Conservation (phyloP, 106 monocot genomes). For the Agapanthus africanus region DNA sequence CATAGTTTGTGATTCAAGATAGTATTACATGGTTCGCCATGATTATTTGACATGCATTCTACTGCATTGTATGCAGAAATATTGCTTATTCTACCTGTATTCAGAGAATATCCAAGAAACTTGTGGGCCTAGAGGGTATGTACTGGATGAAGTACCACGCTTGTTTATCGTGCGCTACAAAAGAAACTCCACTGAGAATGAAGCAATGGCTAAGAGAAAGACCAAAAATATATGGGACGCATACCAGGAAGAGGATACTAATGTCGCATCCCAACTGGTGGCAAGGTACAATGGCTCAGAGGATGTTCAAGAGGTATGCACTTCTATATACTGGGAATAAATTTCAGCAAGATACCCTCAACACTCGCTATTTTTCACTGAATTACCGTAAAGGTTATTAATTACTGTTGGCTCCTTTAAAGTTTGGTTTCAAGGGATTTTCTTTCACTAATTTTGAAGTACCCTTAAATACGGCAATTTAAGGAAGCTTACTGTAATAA, state of each 20-base stretch:
- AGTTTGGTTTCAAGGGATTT: too few species aligned
- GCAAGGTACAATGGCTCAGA: conserved; percentile 80
- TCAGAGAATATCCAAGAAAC: conserved; percentile 63
- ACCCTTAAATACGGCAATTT: too few species aligned
- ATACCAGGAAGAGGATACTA: conserved; percentile 38
- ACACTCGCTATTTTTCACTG: too few species aligned
- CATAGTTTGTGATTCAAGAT: not conserved
- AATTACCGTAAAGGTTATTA: too few species aligned
- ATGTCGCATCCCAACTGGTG: conserved; percentile 78
- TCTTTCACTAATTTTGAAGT: too few species aligned
- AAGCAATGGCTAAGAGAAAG: conserved; percentile 31
- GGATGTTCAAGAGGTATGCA: conserved; percentile 61
- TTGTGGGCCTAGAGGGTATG: conserved; percentile 76
- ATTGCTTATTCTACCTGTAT: conserved; percentile 73
- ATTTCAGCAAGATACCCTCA: too few species aligned
- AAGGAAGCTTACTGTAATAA: too few species aligned
- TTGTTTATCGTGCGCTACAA: conserved; percentile 78
- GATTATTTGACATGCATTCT: not conserved
- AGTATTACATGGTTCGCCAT: too few species aligned
- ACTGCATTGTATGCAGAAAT: conserved; percentile 40
- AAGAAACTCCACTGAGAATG: conserved; percentile 47
- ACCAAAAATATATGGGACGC: conserved; percentile 45
- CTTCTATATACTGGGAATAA: conserved; percentile 9
- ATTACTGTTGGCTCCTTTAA: not conserved
- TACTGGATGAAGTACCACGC: conserved; percentile 44